Evolutionary conservation across 768 basidiomycete species (phyloP).

Genomic region (Filobasidium floriforme): DNA sequence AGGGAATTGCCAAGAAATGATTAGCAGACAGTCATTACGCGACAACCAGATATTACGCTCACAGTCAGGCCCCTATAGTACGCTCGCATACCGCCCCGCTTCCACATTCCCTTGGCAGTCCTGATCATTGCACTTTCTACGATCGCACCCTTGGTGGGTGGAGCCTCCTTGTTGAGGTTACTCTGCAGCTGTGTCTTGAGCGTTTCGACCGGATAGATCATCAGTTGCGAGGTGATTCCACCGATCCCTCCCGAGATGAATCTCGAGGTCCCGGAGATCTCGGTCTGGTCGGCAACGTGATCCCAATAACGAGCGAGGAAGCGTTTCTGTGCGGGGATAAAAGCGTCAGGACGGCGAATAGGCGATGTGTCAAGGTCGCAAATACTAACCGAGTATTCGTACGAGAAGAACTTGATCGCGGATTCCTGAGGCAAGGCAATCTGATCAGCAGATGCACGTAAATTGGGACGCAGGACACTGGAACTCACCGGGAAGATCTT

Average conservation of each 20-base stretch:
- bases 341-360: background rate
- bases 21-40: constrained; percentile 6
- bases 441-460: background rate
- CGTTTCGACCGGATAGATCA: constrained; percentile 94
- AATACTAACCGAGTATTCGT: constrained; percentile 74
- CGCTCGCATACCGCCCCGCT: constrained; percentile 65
- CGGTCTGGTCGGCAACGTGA: constrained; percentile 73
- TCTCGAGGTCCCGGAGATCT: constrained; percentile 83
- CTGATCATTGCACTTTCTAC: constrained; percentile 49
- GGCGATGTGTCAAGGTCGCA: constrained; percentile 17
- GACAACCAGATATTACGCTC: constrained; percentile 43
- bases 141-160: constrained; percentile 44
- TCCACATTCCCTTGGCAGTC: constrained; percentile 69
- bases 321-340: constrained; percentile 61
- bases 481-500: constrained; percentile 74
- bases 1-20: constrained; percentile 9
- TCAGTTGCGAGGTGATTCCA: constrained; percentile 58
- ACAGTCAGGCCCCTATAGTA: constrained; percentile 88
- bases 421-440: constrained; percentile 55
- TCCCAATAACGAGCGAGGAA: constrained; percentile 88
- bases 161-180: constrained; percentile 50
- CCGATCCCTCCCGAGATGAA: constrained; percentile 94
- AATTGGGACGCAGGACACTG: background rate
- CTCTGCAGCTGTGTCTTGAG: constrained; percentile 99
- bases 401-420: constrained; percentile 94